A percentile compares a stretch with the other conserved stretches of the same genome.
phyloP scores from a whole-genome alignment of 2,329 filamentous ascomycete genomes.

The Cordyceps tenuipes region DNA sequence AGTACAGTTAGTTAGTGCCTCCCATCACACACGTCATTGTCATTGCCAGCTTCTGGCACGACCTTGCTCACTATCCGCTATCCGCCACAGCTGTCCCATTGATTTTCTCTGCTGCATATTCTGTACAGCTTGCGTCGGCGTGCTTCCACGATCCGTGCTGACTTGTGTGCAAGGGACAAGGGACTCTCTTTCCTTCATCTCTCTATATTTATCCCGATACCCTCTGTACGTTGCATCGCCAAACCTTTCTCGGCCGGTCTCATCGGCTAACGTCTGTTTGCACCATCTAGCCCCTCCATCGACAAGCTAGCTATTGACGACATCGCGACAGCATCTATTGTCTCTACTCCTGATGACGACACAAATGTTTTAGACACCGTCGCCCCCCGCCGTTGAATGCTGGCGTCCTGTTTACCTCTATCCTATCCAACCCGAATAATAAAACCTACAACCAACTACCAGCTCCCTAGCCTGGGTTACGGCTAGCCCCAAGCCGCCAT shows the following conservation, averaged over 20 bases:
- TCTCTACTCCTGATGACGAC: neutral
- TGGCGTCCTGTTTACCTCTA: neutral
- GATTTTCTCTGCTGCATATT: neutral
- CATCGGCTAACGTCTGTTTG: neutral
- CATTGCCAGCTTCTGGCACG: slow-evolving; percentile 2
- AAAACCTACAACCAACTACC: neutral
- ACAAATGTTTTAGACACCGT: slow-evolving; percentile 2
- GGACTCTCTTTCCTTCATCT: neutral
- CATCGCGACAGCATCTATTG: neutral
- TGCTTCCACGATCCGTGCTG: neutral
- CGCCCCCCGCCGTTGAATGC: neutral
- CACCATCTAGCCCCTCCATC: slow-evolving; percentile 3
- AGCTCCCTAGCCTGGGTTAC: slow-evolving; percentile 62
- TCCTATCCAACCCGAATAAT: neutral
- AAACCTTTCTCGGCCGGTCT: neutral
- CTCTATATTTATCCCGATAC: neutral
- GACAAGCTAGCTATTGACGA: neutral
- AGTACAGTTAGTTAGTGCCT: neutral
- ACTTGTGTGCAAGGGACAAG: neutral
- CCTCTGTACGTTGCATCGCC: neutral
- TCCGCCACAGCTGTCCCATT: neutral
- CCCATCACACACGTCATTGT: slow-evolving; percentile 9
- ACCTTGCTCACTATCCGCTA: neutral
- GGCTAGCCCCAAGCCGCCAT: slow-evolving; percentile 58
- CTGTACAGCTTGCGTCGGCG: neutral